Evolutionary conservation across 1,284 basidiomycete genomes (phyloP).

Genomic region (Cystobasidium pallidum): DNA sequence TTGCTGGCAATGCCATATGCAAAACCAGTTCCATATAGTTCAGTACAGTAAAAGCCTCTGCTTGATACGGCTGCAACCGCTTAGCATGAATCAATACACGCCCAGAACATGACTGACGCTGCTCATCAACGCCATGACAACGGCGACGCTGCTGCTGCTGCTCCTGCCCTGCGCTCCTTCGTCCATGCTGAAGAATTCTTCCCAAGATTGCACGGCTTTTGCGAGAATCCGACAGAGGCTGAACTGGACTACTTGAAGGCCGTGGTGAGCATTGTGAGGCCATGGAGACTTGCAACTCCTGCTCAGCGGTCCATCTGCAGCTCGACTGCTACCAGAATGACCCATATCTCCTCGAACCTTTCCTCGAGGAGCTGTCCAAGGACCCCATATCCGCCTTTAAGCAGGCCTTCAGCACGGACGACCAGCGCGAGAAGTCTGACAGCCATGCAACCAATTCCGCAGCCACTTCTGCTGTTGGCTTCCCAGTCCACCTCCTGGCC

Average conservation of each 20-base stretch:
- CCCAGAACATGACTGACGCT: background rate
- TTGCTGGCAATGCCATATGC: no score
- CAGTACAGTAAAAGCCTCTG: no score
- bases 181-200: constrained; percentile 24
- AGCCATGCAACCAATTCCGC: constrained; percentile 46
- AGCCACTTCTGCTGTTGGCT: constrained; percentile 55
- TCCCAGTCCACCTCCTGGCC: constrained; percentile 60
- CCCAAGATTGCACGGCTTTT: constrained; percentile 20
- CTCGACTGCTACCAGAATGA: constrained; percentile 91
- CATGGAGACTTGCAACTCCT: no score
- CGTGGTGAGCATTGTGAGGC: background rate
- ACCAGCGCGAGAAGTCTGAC: constrained; percentile 56
- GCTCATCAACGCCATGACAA: no score
- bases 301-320: constrained; percentile 60
- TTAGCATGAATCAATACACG: background rate
- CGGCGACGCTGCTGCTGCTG: constrained; percentile 2
- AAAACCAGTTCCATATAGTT: no score
- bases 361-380: constrained; percentile 64
- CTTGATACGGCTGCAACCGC: background rate
- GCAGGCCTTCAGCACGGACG: constrained; percentile 67
- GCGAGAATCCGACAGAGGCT: background rate
- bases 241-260: constrained; percentile 7
- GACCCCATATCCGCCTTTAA: constrained; percentile 77
- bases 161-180: constrained; percentile 8
- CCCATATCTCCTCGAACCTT: constrained; percentile 92